Evolutionary conservation across 441 rosid genomes (phyloP).

Genomic region (Macaranga tanarius): DNA sequence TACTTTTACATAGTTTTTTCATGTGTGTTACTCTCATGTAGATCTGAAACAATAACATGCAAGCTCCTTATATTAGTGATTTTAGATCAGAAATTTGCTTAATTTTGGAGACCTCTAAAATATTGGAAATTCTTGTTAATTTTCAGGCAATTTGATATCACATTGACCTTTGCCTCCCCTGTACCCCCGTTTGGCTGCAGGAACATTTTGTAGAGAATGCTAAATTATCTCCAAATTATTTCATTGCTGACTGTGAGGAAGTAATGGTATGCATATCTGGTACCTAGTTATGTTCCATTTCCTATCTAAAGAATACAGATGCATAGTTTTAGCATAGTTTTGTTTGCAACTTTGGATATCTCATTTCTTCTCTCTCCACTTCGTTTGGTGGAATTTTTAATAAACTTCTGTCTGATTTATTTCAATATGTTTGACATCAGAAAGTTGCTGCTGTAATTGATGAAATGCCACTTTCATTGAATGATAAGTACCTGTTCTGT

Average conservation of each 20-base stretch:
- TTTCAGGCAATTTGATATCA: not conserved
- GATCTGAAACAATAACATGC: not conserved
- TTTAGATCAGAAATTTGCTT: not conserved
- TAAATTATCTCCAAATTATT: conserved; percentile 77
- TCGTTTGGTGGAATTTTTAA: not conserved
- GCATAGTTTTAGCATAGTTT: conserved; percentile 8
- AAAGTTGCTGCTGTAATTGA: conserved; percentile 73
- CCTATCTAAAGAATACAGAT: not conserved
- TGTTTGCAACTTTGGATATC: conserved; percentile 8
- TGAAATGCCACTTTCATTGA: conserved; percentile 68
- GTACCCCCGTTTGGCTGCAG: conserved; percentile 37
- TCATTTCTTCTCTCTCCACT: not conserved
- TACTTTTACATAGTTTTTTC: not conserved
- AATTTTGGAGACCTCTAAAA: conserved; percentile 1
- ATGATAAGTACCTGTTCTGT: conserved; percentile 79
- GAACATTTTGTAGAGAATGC: conserved; percentile 82
- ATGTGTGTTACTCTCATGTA: not conserved
- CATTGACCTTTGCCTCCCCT: not conserved
- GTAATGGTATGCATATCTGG: conserved; percentile 51
- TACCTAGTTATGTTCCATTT: not conserved
- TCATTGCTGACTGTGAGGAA: conserved; percentile 75
- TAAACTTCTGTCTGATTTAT: not conserved
- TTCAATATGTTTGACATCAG: conserved; percentile 39
- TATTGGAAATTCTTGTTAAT: not conserved
- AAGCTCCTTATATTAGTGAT: not conserved